phyloP scores from a whole-genome alignment of 768 basidiomycete species.

The Galerina marginata region DNA sequence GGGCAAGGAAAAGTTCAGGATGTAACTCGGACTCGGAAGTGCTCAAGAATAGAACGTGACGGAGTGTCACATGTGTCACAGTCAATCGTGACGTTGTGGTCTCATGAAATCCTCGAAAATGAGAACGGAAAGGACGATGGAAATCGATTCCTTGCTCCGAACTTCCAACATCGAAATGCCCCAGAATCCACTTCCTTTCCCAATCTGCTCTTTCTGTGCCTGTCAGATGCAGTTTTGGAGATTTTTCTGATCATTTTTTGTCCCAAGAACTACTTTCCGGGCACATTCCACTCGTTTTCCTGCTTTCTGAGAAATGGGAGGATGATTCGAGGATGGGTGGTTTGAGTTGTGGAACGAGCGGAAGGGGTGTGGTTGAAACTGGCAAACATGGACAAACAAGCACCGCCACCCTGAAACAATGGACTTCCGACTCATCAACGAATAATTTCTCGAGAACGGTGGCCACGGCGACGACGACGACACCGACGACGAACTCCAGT shows the following conservation, averaged over 20 bases:
- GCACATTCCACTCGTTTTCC: not conserved
- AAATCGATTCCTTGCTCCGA: conserved; percentile 19
- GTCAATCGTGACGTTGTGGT: not conserved
- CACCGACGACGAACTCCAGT: conserved; percentile 8
- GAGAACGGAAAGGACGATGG: conserved; percentile 8
- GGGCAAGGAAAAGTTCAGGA: too few species aligned
- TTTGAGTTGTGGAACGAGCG: conserved; percentile 13
- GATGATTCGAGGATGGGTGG: not conserved
- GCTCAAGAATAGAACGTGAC: too few species aligned
- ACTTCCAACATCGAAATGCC: conserved; percentile 21
- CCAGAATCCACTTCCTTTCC: conserved; percentile 3
- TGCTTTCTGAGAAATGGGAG: conserved; percentile 2
- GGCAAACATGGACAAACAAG: conserved; percentile 31
- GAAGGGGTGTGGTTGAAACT: conserved; percentile 4
- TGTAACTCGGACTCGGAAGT: too few species aligned
- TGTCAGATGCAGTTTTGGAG: conserved; percentile 6
- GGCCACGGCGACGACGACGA: conserved; percentile 10
- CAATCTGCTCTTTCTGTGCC: not conserved
- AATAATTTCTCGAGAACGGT: conserved; percentile 24
- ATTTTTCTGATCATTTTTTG: conserved; percentile 10
- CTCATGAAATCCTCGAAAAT: conserved; percentile 14
- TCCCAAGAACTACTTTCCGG: not conserved
- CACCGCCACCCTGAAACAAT: conserved; percentile 32
- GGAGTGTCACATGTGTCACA: conserved; percentile 1
- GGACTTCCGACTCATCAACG: conserved; percentile 15